Evolutionary conservation across 768 basidiomycete species (phyloP), one percentile per base, ranked within the genome.

Genomic region (Macrolepiota albuminosa): DNA sequence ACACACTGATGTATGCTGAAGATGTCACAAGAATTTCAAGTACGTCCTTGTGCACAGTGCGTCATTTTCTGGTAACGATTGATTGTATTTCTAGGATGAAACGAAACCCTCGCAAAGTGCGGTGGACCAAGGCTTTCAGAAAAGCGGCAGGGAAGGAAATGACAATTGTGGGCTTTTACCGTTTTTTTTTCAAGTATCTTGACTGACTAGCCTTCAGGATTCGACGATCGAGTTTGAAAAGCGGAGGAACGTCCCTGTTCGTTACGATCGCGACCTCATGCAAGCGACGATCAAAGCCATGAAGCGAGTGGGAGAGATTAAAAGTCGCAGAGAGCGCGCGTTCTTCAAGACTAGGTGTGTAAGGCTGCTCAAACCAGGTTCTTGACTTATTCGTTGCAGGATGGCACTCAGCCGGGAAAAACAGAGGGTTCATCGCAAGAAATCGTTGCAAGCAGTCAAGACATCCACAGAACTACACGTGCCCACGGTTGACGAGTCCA

Each of bases 1-100:
- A 49, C 8, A 49, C 8, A 13, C 61, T 58, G 13, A 61, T 14
- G 34, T 31, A 4, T 42, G 29, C 18, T 54, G 16, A 49, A 57
- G 93, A 81, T 97, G 97, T 72, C 93, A 98, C 75, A 98, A 98
- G 78, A 99, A 98, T 76, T 99, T 99, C 86, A 99, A 99, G 94
- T 93, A 68, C 64, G 83, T 42, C 31, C 13, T 50, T 11, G 18
- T 21, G 8, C 26, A 36, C 60, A 51, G 31, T 53, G 36, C 54
- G 16, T 14, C 3, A 54, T 62, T 50, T 60, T 45, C 37, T 29
- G 56, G 10, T 56, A 21, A 51, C 49, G 39, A 46, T 57, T 47
- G 29, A 8, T 34, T 57, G 52, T 46, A 5, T 60, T 26, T 21
- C 26, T 65, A 95, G 94, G 75, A 98, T 98, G 97, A 98, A 98